A percentile compares a stretch with the other conserved stretches of the same genome.
Conservation (phyloP, 495 filamentous ascomycete species). For the Hypoxylon perforatum region DNA sequence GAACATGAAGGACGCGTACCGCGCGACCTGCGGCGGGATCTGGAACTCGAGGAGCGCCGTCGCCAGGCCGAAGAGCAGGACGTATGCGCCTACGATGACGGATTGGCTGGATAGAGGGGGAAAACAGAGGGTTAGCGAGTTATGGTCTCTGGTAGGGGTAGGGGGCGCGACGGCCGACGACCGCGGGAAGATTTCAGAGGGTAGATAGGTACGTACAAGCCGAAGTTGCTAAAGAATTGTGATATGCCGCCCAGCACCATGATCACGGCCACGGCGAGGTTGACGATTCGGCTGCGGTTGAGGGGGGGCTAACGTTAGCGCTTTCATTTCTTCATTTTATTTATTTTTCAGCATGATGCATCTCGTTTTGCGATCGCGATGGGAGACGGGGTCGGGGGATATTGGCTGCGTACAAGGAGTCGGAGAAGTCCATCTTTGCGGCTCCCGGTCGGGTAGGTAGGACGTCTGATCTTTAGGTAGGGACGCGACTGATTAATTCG, state of each 20-base stretch:
- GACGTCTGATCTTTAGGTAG: neutral
- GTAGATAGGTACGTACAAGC: conserved; percentile 59
- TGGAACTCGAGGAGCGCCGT: conserved; percentile 86
- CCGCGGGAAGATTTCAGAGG: no score
- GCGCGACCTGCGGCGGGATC: conserved; percentile 89
- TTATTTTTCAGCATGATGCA: neutral
- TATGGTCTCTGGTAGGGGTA: neutral
- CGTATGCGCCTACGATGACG: conserved; percentile 83
- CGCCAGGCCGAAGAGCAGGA: conserved; percentile 86
- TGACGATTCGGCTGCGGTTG: conserved; percentile 82
- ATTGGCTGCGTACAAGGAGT: conserved; percentile 54
- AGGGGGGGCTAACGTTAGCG: conserved; percentile 31
- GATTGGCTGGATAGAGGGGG: conserved; percentile 69
- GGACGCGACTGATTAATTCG: conserved; percentile 12
- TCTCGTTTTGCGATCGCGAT: conserved; percentile 9
- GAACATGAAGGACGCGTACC: conserved; percentile 98
- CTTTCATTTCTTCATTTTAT: neutral
- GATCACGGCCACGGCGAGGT: conserved; percentile 85
- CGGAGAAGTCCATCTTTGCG: conserved; percentile 57
- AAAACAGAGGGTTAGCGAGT: neutral
- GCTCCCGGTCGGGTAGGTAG: neutral
- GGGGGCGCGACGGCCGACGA: conserved; percentile 20
- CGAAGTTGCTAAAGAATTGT: conserved; percentile 77
- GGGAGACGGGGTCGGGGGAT: neutral
- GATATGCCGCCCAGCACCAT: conserved; percentile 92